A percentile compares a stretch with the other conserved stretches of the same genome.
Evolutionary conservation across 2,329 filamentous ascomycete species (phyloP).

Genomic region (Fusarium sublunatum): DNA sequence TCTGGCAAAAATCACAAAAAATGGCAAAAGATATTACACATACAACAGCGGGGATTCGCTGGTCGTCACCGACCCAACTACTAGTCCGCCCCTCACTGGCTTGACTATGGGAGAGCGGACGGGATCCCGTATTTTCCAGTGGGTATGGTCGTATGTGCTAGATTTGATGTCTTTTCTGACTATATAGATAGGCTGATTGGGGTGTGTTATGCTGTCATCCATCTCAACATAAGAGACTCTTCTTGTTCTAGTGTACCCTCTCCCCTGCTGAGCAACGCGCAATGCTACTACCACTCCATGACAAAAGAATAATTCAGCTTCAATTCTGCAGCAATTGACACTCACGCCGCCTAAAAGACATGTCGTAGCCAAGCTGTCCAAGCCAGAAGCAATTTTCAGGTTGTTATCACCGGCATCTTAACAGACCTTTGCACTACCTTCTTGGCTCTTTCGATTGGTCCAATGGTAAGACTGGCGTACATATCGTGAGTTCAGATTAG

Average conservation of each 20-base stretch:
- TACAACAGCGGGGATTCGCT: neutral
- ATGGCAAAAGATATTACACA: neutral
- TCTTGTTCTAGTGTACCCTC: no score
- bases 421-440: constrained; percentile 73
- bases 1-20: no score
- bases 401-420: constrained; percentile 70
- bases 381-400: constrained; percentile 64
- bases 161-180: no score
- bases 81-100: neutral
- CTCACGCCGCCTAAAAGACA: no score
- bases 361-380: neutral
- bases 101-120: neutral
- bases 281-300: no score
- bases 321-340: no score
- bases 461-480: constrained; percentile 69
- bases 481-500: constrained; percentile 59
- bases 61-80: neutral
- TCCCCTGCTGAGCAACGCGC: no score
- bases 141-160: neutral
- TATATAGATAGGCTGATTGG: no score
- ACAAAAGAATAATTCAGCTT: no score
- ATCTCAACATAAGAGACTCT: no score
- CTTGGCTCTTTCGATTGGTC: constrained; percentile 68
- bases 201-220: no score
- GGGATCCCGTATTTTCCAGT: neutral